Conservation (phyloP, 768 basidiomycete genomes). For the Lactifluus piperatus region DNA sequence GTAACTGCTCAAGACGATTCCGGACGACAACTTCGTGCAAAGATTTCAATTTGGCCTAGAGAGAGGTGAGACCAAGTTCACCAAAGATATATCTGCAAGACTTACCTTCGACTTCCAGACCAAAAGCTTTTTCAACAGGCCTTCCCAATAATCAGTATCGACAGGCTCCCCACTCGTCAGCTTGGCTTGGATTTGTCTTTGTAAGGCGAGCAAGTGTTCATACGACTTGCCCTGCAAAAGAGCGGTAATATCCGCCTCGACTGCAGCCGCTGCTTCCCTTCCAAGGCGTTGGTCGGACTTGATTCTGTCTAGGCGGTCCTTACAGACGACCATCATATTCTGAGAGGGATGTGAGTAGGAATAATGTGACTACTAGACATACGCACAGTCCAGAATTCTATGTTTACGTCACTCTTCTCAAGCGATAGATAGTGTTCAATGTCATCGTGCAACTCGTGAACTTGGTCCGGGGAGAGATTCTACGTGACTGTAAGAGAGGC, state of each 20-base stretch:
- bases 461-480: constrained; percentile 83
- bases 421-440: constrained; percentile 87
- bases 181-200: constrained; percentile 82
- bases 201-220: constrained; percentile 73
- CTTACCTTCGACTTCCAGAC: constrained; percentile 95
- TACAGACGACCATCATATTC: constrained; percentile 98
- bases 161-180: constrained; percentile 88
- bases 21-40: constrained; percentile 95
- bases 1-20: constrained; percentile 91
- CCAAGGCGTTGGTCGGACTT: constrained; percentile 53
- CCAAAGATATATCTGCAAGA: constrained; percentile 1
- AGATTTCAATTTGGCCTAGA: constrained; percentile 79
- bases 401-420: constrained; percentile 74
- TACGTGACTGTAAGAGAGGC: constrained; percentile 26
- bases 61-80: constrained; percentile 6
- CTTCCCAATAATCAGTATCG: constrained; percentile 98
- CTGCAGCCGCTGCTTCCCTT: constrained; percentile 63
- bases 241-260: constrained; percentile 76
- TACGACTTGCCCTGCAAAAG: constrained; percentile 81
- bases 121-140: constrained; percentile 78
- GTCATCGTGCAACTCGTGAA: constrained; percentile 89
- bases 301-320: constrained; percentile 77
- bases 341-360: constrained; percentile 26
- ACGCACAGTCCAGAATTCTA: constrained; percentile 95
- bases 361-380: constrained; percentile 3